Percentiles rank a stretch among this genome's conserved stretches.
phyloP scores from a whole-genome alignment of 78 protist species.

The Isochrysis galbana region DNA sequence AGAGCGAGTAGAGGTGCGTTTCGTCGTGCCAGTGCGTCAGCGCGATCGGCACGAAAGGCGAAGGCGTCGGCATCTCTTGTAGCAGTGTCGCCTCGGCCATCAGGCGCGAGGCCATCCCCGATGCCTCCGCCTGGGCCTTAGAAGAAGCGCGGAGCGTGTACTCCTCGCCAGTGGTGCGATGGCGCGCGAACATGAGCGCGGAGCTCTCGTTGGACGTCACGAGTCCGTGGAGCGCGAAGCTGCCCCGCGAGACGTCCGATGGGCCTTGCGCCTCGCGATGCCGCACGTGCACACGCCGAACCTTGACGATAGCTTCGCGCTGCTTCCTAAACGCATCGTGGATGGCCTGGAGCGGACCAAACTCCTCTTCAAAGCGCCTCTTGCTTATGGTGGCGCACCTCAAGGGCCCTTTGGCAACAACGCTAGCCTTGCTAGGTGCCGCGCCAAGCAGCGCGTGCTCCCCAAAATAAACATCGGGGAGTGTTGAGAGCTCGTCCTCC shows the following conservation, averaged over 20 bases:
- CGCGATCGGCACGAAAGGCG: background rate
- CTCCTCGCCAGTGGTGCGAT: background rate
- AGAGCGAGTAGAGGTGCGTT: background rate
- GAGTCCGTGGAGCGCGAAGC: background rate
- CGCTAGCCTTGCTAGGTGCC: slow-evolving; percentile 8
- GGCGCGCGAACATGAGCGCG: background rate
- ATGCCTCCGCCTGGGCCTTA: background rate
- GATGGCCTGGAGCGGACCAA: slow-evolving; percentile 15
- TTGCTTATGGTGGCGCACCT: background rate
- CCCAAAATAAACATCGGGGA: background rate
- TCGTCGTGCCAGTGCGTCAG: background rate
- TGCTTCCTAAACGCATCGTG: background rate
- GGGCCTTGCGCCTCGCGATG: background rate
- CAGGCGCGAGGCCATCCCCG: background rate
- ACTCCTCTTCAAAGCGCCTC: background rate
- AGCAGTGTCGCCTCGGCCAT: background rate
- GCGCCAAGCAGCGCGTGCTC: background rate
- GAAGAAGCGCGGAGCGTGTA: background rate
- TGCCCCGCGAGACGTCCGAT: background rate
- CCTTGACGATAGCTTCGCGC: background rate
- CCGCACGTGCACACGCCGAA: background rate
- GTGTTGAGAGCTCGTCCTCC: background rate
- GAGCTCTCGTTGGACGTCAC: background rate
- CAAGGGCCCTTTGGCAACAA: background rate
- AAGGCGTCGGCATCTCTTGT: background rate